Percentiles rank a stretch among this genome's conserved stretches.
Evolutionary conservation across 1,139 yeast genomes (phyloP).

Genomic region (Taphrina betulina): DNA sequence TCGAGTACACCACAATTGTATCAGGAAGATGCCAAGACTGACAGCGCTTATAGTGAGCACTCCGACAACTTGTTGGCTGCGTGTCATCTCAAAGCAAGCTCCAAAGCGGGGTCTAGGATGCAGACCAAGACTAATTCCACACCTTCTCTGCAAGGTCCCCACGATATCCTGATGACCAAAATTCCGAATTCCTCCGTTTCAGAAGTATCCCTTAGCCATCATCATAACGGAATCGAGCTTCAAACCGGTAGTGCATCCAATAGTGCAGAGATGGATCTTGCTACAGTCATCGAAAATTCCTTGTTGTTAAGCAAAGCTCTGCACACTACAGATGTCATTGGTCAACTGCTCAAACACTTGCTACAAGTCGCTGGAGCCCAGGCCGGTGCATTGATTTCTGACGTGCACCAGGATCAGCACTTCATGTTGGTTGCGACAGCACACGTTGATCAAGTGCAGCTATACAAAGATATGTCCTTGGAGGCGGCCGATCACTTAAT

Average conservation of each 20-base stretch:
- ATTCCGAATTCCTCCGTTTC: too few relatives aligned
- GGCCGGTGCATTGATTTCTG: slow-evolving; percentile 35
- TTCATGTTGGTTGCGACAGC: slow-evolving; percentile 37
- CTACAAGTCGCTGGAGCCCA: slow-evolving; percentile 38
- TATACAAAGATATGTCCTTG: slow-evolving; percentile 26
- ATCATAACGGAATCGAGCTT: too few relatives aligned
- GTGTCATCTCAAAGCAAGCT: not conserved
- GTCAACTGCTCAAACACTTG: slow-evolving; percentile 37
- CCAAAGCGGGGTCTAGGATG: not conserved
- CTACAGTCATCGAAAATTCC: slow-evolving; percentile 11
- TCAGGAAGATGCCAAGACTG: too few relatives aligned
- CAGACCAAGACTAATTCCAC: not conserved
- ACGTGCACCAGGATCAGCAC: slow-evolving; percentile 33
- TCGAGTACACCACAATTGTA: not conserved
- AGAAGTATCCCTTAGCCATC: too few relatives aligned
- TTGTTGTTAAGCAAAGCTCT: slow-evolving; percentile 7
- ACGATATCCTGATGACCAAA: not conserved
- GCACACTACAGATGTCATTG: slow-evolving; percentile 14
- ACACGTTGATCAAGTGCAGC: slow-evolving; percentile 30
- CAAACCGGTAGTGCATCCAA: not conserved
- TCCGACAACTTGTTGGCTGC: not conserved
- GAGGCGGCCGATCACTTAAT: slow-evolving; percentile 30
- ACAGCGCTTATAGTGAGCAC: not conserved
- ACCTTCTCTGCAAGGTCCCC: not conserved
- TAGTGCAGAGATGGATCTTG: slow-evolving; percentile 18